phyloP scores from a whole-genome alignment of 345 rosid species.

The Rhodamnia rubescens region DNA sequence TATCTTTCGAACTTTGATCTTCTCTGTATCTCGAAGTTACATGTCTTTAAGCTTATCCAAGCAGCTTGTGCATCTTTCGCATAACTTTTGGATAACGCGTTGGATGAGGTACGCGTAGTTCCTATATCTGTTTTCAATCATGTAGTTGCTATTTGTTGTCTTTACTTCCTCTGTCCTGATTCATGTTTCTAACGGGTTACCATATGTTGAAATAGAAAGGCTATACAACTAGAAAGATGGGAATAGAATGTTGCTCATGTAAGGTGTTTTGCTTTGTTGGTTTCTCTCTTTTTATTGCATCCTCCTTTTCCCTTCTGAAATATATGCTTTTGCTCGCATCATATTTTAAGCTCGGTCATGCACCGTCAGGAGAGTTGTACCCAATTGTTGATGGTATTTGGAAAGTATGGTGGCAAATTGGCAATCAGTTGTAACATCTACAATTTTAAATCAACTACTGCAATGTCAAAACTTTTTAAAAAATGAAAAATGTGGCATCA shows the following conservation, averaged over 20 bases:
- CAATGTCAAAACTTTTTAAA: not conserved
- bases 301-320: not conserved
- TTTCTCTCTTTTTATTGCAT: not conserved
- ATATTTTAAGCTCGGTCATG: not conserved
- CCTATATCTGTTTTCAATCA: not conserved
- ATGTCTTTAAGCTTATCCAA: not conserved
- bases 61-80: slow-evolving; percentile 17
- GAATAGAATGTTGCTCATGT: slow-evolving; percentile 57
- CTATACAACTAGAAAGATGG: slow-evolving; percentile 51
- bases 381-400: not conserved
- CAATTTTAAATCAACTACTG: not conserved
- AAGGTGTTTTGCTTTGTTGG: slow-evolving; percentile 31
- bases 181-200: slow-evolving; percentile 73
- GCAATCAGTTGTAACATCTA: not conserved
- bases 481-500: not conserved
- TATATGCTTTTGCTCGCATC: not conserved
- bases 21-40: not conserved
- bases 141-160: not conserved
- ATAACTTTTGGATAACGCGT: slow-evolving; percentile 76
- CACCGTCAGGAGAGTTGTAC: not conserved
- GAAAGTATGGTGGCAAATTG: not conserved
- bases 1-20: not conserved
- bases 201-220: slow-evolving; percentile 65
- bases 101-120: slow-evolving; percentile 63
- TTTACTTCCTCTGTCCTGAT: not conserved